Conservation (phyloP, 179 eudicot genomes). For the Monotropa hypopitys region DNA sequence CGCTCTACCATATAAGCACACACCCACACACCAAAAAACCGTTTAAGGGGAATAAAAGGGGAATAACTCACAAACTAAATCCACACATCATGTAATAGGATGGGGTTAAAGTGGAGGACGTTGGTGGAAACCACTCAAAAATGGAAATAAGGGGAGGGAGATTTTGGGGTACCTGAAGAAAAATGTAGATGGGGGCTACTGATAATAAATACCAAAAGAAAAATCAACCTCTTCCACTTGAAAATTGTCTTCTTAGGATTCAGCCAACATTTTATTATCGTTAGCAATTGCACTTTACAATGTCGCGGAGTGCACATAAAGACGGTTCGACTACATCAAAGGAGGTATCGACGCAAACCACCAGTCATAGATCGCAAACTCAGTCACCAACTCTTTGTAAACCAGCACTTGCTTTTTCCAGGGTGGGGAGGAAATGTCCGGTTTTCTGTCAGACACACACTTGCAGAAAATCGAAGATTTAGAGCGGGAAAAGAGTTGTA, state of each 20-base stretch:
- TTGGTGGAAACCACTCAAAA: neutral
- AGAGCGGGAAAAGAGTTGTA: too few relatives aligned
- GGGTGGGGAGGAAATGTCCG: too few relatives aligned
- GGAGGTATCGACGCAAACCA: conserved; percentile 69
- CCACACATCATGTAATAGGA: too few relatives aligned
- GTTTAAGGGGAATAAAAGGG: too few relatives aligned
- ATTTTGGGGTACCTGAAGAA: neutral
- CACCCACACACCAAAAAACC: too few relatives aligned
- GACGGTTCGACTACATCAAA: conserved; percentile 63
- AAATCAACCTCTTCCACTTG: conserved; percentile 48
- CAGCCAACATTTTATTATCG: conserved; percentile 31
- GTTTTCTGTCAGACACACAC: too few relatives aligned
- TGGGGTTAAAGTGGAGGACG: neutral
- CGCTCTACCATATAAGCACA: too few relatives aligned
- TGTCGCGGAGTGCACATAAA: conserved; percentile 68
- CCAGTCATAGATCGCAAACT: conserved; percentile 67
- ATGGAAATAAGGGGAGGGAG: neutral
- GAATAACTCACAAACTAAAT: too few relatives aligned
- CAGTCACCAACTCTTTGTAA: conserved; percentile 43
- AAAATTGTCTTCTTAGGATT: conserved; percentile 72
- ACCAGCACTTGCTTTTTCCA: too few relatives aligned
- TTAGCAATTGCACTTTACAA: conserved; percentile 55
- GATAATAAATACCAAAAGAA: conserved; percentile 57
- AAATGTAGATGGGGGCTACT: conserved; percentile 60
- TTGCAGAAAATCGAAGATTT: too few relatives aligned